Evolutionary conservation across 2,329 filamentous ascomycete species (phyloP), one percentile per base, ranked within the genome.

Genomic region (Decorospora gaudefroyi): DNA sequence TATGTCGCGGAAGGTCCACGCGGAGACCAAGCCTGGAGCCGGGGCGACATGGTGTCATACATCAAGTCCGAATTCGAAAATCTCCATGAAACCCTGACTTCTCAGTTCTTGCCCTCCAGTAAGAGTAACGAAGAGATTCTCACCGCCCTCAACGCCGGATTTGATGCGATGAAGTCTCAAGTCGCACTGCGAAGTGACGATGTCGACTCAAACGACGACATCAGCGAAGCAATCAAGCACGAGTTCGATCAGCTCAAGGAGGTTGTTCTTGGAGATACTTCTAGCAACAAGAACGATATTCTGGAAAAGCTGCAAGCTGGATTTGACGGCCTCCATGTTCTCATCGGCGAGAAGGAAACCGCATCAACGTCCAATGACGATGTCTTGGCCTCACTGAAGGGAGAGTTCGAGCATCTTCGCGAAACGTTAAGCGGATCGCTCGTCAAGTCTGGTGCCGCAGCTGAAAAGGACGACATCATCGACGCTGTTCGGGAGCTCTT

Each of bases 211-310:
- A 69, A 64, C 34, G 73, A 77, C 11, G 76, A 77, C 27, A 71
- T 78, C 44, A 78, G 85, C 26, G 85, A 89, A 46, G 82, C 88
- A 36, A 84, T 95, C 68, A 87, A 87, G 64, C 83, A 84, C 27
- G 89, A 95, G 62, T 87, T 95, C 35, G 88, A 93, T 51, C 85
- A 89, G 40, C 79, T 96, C 6, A 85, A 89, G 17, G 86, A 90
- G 12, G 81, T 87, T 0, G 81, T 96, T 35, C 87, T 90, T 65
- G 72, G 78, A 34, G 77, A 80, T 33, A 72, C 76, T n/a, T 68
- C 75, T 0, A 71, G 71, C 15, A 76, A 83, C 51, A 84, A 84
- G 59, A 80, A 80, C 39, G 82, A 85, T 50, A 76, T 86, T 23
- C 67, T 85, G 2, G 81, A 85, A 51, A 79, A 78, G 4, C 78